Evolutionary conservation across 2,329 filamentous ascomycete genomes (phyloP).

Genomic region (Fusarium sp.): DNA sequence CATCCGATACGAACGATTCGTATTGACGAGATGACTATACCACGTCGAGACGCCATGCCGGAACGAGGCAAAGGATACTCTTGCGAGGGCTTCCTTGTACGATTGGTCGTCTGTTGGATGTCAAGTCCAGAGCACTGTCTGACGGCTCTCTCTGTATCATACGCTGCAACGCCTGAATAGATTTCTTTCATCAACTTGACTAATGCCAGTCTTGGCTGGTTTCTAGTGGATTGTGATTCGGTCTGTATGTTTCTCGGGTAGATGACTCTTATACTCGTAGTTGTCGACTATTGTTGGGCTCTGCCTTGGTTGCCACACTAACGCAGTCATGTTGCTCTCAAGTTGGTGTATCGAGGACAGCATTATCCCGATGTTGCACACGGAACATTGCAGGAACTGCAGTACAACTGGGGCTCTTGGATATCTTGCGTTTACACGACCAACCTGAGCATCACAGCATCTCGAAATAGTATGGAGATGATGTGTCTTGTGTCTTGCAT

Average conservation of each 20-base stretch:
- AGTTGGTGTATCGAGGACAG: not conserved
- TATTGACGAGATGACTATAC: slow-evolving; percentile 40
- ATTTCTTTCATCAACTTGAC: slow-evolving; percentile 40
- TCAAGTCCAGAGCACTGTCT: slow-evolving; percentile 32
- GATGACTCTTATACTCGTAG: not conserved
- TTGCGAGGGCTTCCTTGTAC: slow-evolving; percentile 37
- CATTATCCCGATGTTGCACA: slow-evolving; percentile 4
- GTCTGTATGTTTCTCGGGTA: not conserved
- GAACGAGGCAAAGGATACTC: slow-evolving; percentile 37
- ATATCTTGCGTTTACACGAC: not conserved
- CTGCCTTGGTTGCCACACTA: not conserved
- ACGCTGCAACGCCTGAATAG: slow-evolving; percentile 49
- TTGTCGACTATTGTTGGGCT: not conserved
- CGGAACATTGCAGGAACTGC: not conserved
- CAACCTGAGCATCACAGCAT: not conserved
- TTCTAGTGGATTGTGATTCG: not conserved
- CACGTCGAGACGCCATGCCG: slow-evolving; percentile 41
- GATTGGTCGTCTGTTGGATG: slow-evolving; percentile 41
- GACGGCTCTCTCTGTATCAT: slow-evolving; percentile 46
- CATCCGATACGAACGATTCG: slow-evolving; percentile 34
- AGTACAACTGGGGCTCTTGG: not conserved
- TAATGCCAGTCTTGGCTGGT: not conserved
- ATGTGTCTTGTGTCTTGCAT: not conserved
- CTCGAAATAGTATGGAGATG: not conserved
- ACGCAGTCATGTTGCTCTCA: not conserved